Conservation (phyloP, 2,329 filamentous ascomycete species). For the Paraphaeosphaeria sporulosa region DNA sequence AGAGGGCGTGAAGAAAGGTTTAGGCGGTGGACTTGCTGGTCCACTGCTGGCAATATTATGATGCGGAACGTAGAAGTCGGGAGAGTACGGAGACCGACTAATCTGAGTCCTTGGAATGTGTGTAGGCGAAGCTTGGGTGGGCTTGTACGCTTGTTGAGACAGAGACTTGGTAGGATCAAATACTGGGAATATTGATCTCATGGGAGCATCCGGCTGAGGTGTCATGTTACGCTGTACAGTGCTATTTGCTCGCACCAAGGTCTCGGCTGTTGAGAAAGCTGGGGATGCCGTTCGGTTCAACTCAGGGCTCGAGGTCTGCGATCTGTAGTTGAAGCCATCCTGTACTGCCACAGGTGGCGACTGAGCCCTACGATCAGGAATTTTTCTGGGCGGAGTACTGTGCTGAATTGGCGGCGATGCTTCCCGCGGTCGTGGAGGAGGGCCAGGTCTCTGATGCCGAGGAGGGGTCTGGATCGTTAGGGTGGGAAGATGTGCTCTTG, state of each 20-base stretch:
- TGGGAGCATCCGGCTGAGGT: conserved; percentile 51
- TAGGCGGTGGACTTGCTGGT: conserved; percentile 32
- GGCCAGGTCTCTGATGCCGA: conserved; percentile 28
- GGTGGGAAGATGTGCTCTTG: conserved; percentile 38
- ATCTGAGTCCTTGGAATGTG: conserved; percentile 70
- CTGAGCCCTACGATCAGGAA: conserved; percentile 29
- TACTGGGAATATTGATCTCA: conserved; percentile 78
- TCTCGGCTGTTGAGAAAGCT: conserved; percentile 45
- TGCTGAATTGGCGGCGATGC: conserved; percentile 29
- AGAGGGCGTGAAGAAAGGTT: conserved; percentile 56
- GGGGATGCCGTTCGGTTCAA: conserved; percentile 43
- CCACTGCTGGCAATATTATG: conserved; percentile 42
- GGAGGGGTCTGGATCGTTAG: conserved; percentile 30
- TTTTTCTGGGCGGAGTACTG: conserved; percentile 29
- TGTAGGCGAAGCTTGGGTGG: conserved; percentile 69
- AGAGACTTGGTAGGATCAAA: conserved; percentile 74
- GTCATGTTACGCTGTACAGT: conserved; percentile 31
- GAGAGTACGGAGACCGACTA: conserved; percentile 69
- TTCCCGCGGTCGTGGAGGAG: conserved; percentile 30
- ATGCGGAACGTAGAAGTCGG: conserved; percentile 55
- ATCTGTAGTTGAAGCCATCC: conserved; percentile 20
- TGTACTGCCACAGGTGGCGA: conserved; percentile 29
- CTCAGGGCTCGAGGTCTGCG: conserved; percentile 35
- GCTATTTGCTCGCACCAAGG: conserved; percentile 49
- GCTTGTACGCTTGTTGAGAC: conserved; percentile 73